These are phyloP conservation scores for Penstemon eatonii DNA, from an alignment of 257 asterid genomes.

Conservation along the genomic window DNA sequence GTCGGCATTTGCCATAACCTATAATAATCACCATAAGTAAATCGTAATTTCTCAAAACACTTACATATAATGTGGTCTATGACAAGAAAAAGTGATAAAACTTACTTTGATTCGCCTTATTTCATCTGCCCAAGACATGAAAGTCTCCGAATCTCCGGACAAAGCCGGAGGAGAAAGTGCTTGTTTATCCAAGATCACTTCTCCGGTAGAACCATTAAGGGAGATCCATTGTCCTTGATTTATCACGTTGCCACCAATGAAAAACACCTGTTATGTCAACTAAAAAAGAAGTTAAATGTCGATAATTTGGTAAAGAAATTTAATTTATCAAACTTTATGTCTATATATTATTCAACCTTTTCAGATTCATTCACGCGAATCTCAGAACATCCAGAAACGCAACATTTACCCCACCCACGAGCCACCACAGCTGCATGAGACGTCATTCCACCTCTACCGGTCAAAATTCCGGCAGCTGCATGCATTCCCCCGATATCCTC, in stretches of 20 bases:
- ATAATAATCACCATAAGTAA: constrained; percentile 8
- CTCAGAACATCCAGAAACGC: constrained; percentile 89
- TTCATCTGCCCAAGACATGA: constrained; percentile 92
- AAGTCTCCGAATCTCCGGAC: constrained; percentile 63
- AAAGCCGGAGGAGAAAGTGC: constrained; percentile 85
- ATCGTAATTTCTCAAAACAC: background rate
- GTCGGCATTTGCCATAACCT: constrained; percentile 99
- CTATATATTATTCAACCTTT: constrained; percentile 43
- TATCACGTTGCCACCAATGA: constrained; percentile 47
- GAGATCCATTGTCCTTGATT: constrained; percentile 92
- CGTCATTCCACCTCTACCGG: constrained; percentile 98
- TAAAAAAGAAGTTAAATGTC: background rate
- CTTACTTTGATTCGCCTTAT: constrained; percentile 71
- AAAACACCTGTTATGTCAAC: constrained; percentile 43
- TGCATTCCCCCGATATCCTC: constrained; percentile 99
- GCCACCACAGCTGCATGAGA: constrained; percentile 99
- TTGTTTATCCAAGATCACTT: constrained; percentile 84
- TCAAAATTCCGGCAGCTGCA: constrained; percentile 89
- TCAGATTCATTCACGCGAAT: constrained; percentile 80
- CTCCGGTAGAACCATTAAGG: constrained; percentile 89
- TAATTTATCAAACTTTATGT: background rate
- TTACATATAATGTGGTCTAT: background rate
- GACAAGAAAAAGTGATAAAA: background rate
- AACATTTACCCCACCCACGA: constrained; percentile 99
- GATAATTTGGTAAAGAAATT: background rate